phyloP scores from a whole-genome alignment of 1,284 basidiomycete species.

The Irpex rosettiformis region DNA sequence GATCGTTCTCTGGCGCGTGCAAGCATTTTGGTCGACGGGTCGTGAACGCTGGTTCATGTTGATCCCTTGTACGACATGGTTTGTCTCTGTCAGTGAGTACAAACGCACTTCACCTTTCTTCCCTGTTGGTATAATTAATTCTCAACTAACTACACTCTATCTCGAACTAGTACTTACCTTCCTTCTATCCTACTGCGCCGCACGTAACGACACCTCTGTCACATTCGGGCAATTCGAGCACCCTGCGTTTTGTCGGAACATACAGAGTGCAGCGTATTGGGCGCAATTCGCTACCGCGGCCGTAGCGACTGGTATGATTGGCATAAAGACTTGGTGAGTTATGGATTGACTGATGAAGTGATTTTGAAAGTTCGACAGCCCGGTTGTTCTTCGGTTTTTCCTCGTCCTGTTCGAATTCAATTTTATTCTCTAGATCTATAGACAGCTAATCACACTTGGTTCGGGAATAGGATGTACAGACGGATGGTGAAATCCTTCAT shows the following conservation, averaged over 20 bases:
- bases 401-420: too few relatives aligned
- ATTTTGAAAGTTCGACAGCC: too few relatives aligned
- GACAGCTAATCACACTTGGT: background rate
- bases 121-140: too few relatives aligned
- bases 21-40: conserved; percentile 15
- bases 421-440: too few relatives aligned
- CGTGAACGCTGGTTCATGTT: conserved; percentile 11
- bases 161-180: conserved; percentile 8
- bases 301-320: conserved; percentile 16
- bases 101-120: too few relatives aligned
- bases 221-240: conserved; percentile 12
- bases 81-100: conserved; percentile 15
- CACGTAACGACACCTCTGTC: conserved; percentile 9
- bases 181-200: conserved; percentile 14
- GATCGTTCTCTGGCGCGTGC: conserved; percentile 13
- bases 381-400: too few relatives aligned
- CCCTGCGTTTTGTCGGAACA: conserved; percentile 16
- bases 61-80: conserved; percentile 9
- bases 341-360: too few relatives aligned
- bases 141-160: background rate
- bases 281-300: conserved; percentile 14
- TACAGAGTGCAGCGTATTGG: conserved; percentile 15
- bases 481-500: conserved; percentile 8
- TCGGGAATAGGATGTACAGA: conserved; percentile 13
- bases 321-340: conserved; percentile 17